Evolutionary conservation across 129 eudicot species (phyloP).

Genomic region (Flaveria ramosissima): DNA sequence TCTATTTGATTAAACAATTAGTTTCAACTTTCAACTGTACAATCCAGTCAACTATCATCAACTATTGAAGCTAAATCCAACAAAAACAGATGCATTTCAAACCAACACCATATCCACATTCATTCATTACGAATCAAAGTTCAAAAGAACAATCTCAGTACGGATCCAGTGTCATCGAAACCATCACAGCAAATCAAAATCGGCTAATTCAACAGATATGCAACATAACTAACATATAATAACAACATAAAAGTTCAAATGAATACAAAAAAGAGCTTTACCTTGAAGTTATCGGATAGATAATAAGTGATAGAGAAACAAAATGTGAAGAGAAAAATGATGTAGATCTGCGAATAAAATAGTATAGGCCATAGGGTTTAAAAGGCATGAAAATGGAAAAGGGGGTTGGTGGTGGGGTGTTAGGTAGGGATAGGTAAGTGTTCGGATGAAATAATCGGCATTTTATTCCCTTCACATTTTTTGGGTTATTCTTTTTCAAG

Average conservation of each 20-base stretch:
- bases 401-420: conserved; percentile 41
- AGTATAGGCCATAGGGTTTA: conserved; percentile 3
- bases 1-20: background rate
- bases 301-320: background rate
- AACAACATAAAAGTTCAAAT: background rate
- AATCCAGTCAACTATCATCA: conserved; percentile 1
- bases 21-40: background rate
- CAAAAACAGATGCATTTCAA: background rate
- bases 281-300: conserved; percentile 20
- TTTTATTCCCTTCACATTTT: no score
- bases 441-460: background rate
- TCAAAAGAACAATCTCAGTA: background rate
- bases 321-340: background rate
- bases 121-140: conserved; percentile 12
- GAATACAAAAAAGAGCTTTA: background rate
- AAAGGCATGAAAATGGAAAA: background rate
- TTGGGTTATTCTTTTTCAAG: no score
- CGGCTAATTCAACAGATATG: conserved; percentile 9
- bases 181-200: background rate
- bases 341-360: conserved; percentile 30
- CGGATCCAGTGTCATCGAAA: background rate
- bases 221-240: background rate
- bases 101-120: background rate
- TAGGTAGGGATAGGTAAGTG: conserved; percentile 9
- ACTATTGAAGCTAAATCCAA: background rate